Conservation (phyloP, 352 stramenopile species). For the Achlya hypogyna region DNA sequence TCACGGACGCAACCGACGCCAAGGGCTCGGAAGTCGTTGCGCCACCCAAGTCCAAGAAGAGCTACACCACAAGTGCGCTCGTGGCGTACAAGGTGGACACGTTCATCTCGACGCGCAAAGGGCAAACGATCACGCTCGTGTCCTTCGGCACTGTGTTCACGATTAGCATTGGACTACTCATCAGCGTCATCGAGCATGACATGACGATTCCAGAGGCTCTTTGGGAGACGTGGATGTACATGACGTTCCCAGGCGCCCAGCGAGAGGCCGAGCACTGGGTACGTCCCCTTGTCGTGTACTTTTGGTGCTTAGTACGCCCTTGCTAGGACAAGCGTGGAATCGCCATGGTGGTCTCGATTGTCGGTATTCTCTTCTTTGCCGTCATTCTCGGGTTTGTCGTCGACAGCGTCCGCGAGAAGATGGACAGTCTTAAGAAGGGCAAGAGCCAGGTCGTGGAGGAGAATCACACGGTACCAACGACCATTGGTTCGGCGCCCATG, state of each 20-base stretch:
- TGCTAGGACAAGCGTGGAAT: conserved; percentile 38
- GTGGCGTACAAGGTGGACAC: conserved; percentile 45
- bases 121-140: conserved; percentile 41
- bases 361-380: conserved; percentile 79
- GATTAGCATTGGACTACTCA: conserved; percentile 29
- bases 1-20: not conserved
- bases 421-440: conserved; percentile 83
- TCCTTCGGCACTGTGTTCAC: conserved; percentile 38
- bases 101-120: conserved; percentile 54
- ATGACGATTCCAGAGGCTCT: conserved; percentile 35
- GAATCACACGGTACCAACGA: conserved; percentile 51
- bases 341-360: conserved; percentile 46
- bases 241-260: conserved; percentile 43
- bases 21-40: not conserved
- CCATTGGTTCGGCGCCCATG: not conserved
- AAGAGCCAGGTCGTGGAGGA: conserved; percentile 72
- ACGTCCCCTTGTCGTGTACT: conserved; percentile 23
- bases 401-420: conserved; percentile 75
- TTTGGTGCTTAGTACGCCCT: not conserved
- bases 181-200: conserved; percentile 32
- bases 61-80: conserved; percentile 30
- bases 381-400: conserved; percentile 87
- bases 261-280: conserved; percentile 21
- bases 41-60: not conserved
- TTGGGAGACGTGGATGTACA: conserved; percentile 57